A percentile compares a stretch with the other conserved stretches of the same genome.
phyloP scores from a whole-genome alignment of 2,329 filamentous ascomycete genomes.

The Trichoderma brevicompactum region DNA sequence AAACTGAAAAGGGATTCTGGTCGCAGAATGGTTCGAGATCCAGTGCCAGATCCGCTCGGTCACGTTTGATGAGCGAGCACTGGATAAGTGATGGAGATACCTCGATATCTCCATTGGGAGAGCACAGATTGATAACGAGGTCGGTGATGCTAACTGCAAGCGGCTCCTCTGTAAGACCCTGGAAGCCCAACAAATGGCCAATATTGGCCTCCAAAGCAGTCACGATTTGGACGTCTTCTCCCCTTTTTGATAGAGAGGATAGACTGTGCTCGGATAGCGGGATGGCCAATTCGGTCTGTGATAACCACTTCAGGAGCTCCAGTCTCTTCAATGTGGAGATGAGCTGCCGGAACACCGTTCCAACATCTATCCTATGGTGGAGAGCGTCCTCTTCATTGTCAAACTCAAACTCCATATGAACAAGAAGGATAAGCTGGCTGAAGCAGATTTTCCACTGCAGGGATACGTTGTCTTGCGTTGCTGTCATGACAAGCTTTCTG shows the following conservation, averaged over 20 bases:
- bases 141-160: constrained; percentile 67
- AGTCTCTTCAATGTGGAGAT: constrained; percentile 72
- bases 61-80: constrained; percentile 63
- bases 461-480: constrained; percentile 77
- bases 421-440: constrained; percentile 78
- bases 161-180: constrained; percentile 54
- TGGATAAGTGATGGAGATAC: constrained; percentile 64
- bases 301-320: constrained; percentile 74
- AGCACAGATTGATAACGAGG: constrained; percentile 68
- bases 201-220: constrained; percentile 65
- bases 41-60: constrained; percentile 62
- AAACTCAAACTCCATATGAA: constrained; percentile 85
- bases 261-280: constrained; percentile 47
- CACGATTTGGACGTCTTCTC: constrained; percentile 53
- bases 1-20: constrained; percentile 68
- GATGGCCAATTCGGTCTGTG: constrained; percentile 60
- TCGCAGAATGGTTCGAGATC: constrained; percentile 61
- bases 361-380: constrained; percentile 65
- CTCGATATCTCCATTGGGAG: constrained; percentile 67
- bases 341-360: constrained; percentile 70
- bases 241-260: constrained; percentile 45
- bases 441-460: constrained; percentile 75
- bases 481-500: constrained; percentile 72
- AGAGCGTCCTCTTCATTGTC: constrained; percentile 72
- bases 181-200: constrained; percentile 66